Evolutionary conservation across 1,139 yeast species (phyloP).

Genomic region (Lipomyces yarrowii): DNA sequence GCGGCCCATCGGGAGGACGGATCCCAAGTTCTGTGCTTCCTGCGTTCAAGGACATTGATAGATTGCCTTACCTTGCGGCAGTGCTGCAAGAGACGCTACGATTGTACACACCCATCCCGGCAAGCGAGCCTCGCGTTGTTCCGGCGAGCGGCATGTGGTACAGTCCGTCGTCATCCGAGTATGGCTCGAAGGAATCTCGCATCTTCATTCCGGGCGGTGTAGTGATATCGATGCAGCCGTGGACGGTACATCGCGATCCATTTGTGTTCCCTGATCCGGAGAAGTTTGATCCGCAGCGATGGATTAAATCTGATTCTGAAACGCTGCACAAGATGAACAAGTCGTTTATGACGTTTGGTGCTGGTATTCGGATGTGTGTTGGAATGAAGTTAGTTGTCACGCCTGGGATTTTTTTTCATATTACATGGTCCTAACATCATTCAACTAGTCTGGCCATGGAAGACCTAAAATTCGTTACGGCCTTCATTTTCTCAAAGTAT

Average conservation of each 20-base stretch:
- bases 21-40: conserved; percentile 33
- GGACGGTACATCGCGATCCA: conserved; percentile 60
- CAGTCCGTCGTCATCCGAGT: conserved; percentile 30
- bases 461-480: conserved; percentile 63
- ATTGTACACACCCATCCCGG: conserved; percentile 72
- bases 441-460: conserved; percentile 53
- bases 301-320: conserved; percentile 48
- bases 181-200: conserved; percentile 32
- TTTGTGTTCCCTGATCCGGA: conserved; percentile 55
- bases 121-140: conserved; percentile 67
- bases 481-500: conserved; percentile 57
- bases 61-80: conserved; percentile 59
- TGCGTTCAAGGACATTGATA: conserved; percentile 48
- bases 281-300: conserved; percentile 60
- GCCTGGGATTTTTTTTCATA: too few species aligned
- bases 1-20: conserved; percentile 32
- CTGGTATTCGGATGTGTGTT: conserved; percentile 74
- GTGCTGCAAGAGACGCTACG: conserved; percentile 60
- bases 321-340: conserved; percentile 54
- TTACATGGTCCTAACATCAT: background rate
- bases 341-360: conserved; percentile 69
- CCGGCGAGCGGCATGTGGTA: conserved; percentile 40
- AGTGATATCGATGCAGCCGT: conserved; percentile 65
- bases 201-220: conserved; percentile 52
- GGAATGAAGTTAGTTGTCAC: conserved; percentile 54